Evolutionary conservation across 768 basidiomycete genomes (phyloP), one percentile per base, ranked within the genome.

Genomic region (Lyophyllum atratum): DNA sequence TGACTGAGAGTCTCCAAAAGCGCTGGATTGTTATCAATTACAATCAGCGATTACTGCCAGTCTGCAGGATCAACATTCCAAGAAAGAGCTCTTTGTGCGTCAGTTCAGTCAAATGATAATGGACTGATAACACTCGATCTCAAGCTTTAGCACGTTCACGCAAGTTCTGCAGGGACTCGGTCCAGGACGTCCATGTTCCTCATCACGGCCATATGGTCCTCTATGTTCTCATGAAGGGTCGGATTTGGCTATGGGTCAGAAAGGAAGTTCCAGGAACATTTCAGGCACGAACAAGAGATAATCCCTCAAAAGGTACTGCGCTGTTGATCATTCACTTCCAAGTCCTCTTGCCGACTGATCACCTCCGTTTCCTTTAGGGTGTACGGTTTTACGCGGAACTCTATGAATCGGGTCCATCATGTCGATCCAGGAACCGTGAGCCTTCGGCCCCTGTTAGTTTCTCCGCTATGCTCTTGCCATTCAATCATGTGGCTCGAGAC

Each of bases 251-350:
- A n/a, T 19, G n/a, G 39, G n/a, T n/a, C 39, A 6, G 39, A 40
- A 40, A 9, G 39, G 17, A n/a, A n/a, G 5, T 4, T 31, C 6
- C 29, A 6, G 4, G n/a, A 10, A 40, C n/a, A n/a, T 40, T 42
- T 52, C 50, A 52, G 50, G 50, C 39, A 52, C 50, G 21, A 42
- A 37, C 21, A 42, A 24, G 34, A 28, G 50, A 52, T 52, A 28
- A 29, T 47, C 26, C 29, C 28, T 26, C 15, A 17, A 29, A 17
- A 8, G 25, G 46, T 29, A 28, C 46, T 10, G 24, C n/a, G 24
- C n/a, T 28, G 25, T 11, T 47, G 4, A 29, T 47, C 26, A 29
- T 10, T 28, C 45, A 15, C 6, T 22, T 19, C 39, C 34, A 3
- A 4, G 11, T 29, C 19, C 45, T 46, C 45, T 28, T 26, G 11